These are phyloP conservation scores for Datura wrightii DNA, from an alignment of 257 asterid species.

Conservation along the genomic window DNA sequence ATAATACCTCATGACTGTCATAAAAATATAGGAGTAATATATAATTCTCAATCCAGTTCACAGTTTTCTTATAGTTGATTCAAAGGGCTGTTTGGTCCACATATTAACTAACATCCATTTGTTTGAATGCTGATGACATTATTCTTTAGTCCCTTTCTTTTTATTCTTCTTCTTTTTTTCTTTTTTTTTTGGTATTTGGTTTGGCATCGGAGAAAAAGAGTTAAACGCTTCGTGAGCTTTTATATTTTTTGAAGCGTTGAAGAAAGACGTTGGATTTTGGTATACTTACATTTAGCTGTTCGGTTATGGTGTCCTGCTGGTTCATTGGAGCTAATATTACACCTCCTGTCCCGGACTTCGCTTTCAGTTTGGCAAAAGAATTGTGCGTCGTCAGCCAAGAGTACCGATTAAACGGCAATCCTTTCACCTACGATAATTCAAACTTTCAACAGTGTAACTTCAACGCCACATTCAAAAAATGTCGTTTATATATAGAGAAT, in stretches of 20 bases:
- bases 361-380: constrained; percentile 75
- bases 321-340: constrained; percentile 68
- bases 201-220: background rate
- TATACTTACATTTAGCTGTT: constrained; percentile 69
- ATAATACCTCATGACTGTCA: background rate
- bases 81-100: constrained; percentile 1
- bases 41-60: background rate
- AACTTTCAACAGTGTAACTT: background rate
- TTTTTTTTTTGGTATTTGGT: background rate
- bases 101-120: background rate
- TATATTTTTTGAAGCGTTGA: background rate
- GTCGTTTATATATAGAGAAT: background rate
- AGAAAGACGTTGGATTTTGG: background rate
- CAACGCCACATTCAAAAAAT: background rate
- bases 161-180: no score
- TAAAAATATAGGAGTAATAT: background rate
- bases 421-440: constrained; percentile 58
- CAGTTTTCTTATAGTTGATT: background rate
- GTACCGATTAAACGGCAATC: constrained; percentile 86
- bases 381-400: constrained; percentile 93
- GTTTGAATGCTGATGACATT: background rate
- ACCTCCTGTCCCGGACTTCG: constrained; percentile 70
- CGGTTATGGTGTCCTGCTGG: constrained; percentile 88
- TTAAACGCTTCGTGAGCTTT: background rate
- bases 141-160: background rate